Percentiles rank a stretch among this genome's conserved stretches.
Conservation (phyloP, 371 early-diverging fungal genomes). For the Mortierella sp. region DNA sequence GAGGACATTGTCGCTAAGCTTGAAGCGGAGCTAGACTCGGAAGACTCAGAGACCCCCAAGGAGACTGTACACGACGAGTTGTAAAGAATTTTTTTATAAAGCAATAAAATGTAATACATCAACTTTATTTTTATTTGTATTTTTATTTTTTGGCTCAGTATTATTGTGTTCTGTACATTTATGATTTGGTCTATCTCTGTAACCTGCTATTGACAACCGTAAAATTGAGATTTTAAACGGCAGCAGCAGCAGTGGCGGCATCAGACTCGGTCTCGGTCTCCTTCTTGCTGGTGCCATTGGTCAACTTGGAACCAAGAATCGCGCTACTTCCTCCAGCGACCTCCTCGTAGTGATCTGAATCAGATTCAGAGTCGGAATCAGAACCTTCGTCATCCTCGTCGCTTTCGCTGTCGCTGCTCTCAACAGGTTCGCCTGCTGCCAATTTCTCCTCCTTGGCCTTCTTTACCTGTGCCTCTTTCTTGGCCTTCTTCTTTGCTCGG, state of each 20-base stretch:
- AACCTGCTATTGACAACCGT: too few relatives aligned
- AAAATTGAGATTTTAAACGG: neutral
- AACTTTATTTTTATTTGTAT: neutral
- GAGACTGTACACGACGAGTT: conserved; percentile 47
- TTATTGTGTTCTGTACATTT: conserved; percentile 4
- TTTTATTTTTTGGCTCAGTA: neutral
- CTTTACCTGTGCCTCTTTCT: conserved; percentile 35
- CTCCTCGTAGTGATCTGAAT: conserved; percentile 50
- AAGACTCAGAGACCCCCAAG: conserved; percentile 12
- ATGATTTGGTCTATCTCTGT: neutral
- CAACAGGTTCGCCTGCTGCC: conserved; percentile 41
- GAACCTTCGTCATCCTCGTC: conserved; percentile 9
- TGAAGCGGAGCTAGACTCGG: conserved; percentile 54
- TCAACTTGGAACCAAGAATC: conserved; percentile 8
- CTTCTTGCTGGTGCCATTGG: conserved; percentile 12
- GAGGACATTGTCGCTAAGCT: conserved; percentile 47
- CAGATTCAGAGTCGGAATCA: conserved; percentile 7
- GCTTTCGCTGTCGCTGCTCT: conserved; percentile 24
- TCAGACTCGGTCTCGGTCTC: neutral
- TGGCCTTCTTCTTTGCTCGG: conserved; percentile 35
- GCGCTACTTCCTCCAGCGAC: conserved; percentile 7
- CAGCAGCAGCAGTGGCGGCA: neutral
- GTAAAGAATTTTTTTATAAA: neutral
- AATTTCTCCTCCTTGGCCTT: conserved; percentile 49
- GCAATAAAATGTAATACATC: too few relatives aligned